These are phyloP conservation scores for Sporobolomyces pararoseus DNA, from an alignment of 768 basidiomycete genomes.

Conservation along the genomic window DNA sequence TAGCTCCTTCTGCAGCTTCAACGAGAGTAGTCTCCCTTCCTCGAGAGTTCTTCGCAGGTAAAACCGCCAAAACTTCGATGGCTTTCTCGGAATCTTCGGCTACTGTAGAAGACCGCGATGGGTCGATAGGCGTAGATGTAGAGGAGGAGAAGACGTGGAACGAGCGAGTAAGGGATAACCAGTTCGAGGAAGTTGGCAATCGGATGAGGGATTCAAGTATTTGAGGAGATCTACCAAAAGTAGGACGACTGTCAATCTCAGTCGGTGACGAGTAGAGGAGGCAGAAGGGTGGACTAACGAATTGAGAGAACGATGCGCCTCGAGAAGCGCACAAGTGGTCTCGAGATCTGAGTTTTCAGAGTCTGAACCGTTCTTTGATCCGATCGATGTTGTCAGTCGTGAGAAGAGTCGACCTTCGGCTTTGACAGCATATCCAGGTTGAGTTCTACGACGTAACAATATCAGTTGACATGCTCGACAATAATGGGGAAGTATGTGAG, in stretches of 20 bases:
- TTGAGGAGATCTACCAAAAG: background rate
- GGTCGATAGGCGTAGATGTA: background rate
- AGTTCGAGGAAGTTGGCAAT: background rate
- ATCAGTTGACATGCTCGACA: no score
- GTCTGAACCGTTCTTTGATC: background rate
- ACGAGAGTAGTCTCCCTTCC: slow-evolving; percentile 11
- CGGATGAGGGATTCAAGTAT: slow-evolving; percentile 6
- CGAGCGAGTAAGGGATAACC: slow-evolving; percentile 4
- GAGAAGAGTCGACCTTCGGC: background rate
- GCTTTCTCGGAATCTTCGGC: background rate
- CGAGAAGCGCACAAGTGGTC: background rate
- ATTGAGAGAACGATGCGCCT: background rate
- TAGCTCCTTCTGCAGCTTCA: slow-evolving; percentile 16
- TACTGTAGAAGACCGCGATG: background rate
- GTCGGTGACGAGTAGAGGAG: background rate
- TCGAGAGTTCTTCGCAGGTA: slow-evolving; percentile 5
- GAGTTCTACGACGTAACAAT: background rate
- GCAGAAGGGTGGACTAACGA: background rate
- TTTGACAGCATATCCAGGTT: background rate
- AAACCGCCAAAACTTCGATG: background rate
- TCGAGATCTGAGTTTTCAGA: background rate
- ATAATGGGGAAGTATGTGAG: no score
- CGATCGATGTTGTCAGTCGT: background rate
- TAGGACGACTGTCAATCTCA: background rate
- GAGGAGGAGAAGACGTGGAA: background rate